phyloP scores from a whole-genome alignment of 306 rosid species.

The Rosa persica region DNA sequence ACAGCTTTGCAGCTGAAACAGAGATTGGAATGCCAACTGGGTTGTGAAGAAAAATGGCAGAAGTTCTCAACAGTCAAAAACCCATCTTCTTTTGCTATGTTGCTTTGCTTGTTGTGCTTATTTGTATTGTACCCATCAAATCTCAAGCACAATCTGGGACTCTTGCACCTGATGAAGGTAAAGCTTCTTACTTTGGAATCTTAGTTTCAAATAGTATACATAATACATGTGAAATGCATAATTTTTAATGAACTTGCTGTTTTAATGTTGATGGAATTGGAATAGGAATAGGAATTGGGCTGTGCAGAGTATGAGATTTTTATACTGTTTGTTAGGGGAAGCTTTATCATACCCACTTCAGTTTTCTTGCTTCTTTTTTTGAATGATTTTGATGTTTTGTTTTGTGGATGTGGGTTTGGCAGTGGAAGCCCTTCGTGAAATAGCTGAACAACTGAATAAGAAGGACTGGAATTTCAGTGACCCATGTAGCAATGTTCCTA shows the following conservation, averaged over 20 bases:
- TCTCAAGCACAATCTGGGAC: conserved; percentile 19
- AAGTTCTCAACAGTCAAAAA: background rate
- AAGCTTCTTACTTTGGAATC: background rate
- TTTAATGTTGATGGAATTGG: background rate
- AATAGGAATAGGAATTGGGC: background rate
- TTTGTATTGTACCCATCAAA: conserved; percentile 10
- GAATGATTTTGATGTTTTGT: background rate
- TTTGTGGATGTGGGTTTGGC: conserved; percentile 14
- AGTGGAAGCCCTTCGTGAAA: conserved; percentile 25
- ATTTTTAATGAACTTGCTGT: background rate
- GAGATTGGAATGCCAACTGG: background rate
- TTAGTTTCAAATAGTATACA: background rate
- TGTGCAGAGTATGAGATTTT: background rate
- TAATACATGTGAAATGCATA: background rate
- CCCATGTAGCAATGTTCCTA: conserved; percentile 21
- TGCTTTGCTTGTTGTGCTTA: background rate
- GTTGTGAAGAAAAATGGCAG: conserved; percentile 12
- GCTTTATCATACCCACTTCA: background rate
- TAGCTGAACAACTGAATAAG: conserved; percentile 28
- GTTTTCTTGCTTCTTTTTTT: background rate
- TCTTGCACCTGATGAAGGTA: conserved; percentile 32
- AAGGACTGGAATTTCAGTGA: conserved; percentile 27
- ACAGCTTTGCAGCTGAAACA: background rate
- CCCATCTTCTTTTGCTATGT: background rate
- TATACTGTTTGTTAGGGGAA: background rate